Conservation (phyloP, 108 stramenopile genomes). For the Nannochloropsis granulata region DNA sequence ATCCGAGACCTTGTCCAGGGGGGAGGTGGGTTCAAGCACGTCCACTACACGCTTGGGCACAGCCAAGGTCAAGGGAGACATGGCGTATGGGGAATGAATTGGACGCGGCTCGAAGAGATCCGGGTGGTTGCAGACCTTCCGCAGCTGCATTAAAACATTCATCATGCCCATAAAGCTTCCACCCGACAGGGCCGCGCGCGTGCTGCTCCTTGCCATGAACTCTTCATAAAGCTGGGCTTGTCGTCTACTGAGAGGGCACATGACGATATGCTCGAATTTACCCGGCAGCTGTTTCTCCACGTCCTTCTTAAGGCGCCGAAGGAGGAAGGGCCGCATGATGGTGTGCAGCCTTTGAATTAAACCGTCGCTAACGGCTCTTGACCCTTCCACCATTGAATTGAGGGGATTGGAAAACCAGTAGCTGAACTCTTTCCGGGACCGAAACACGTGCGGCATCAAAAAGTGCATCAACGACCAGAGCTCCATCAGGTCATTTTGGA, state of each 20-base stretch:
- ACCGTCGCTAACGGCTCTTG: conserved; percentile 16
- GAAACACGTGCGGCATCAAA: conserved; percentile 50
- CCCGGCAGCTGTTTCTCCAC: conserved; percentile 92
- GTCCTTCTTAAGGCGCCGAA: conserved; percentile 82
- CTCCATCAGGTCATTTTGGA: conserved; percentile 49
- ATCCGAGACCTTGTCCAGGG: not conserved
- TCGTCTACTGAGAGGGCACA: conserved; percentile 74
- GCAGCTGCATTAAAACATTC: conserved; percentile 95
- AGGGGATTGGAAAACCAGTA: conserved; percentile 96
- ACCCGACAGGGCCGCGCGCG: conserved; percentile 55
- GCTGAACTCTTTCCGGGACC: conserved; percentile 80
- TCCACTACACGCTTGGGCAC: conserved; percentile 30
- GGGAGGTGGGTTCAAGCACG: not conserved
- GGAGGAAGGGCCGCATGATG: conserved; percentile 88
- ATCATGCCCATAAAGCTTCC: conserved; percentile 97
- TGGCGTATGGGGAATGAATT: conserved; percentile 69
- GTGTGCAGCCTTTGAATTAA: conserved; percentile 76
- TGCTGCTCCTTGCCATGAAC: conserved; percentile 85
- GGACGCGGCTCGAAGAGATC: conserved; percentile 93
- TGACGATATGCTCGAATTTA: conserved; percentile 87
- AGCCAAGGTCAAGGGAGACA: conserved; percentile 44
- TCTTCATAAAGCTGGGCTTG: conserved; percentile 94
- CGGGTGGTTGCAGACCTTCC: conserved; percentile 98
- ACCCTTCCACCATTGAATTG: conserved; percentile 75
- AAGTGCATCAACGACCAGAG: conserved; percentile 58